Percentiles rank a stretch among this genome's conserved stretches.
These are phyloP conservation scores for Dichotomocladium elegans DNA, from an alignment of 371 early-diverging fungal species.

Conservation along the genomic window DNA sequence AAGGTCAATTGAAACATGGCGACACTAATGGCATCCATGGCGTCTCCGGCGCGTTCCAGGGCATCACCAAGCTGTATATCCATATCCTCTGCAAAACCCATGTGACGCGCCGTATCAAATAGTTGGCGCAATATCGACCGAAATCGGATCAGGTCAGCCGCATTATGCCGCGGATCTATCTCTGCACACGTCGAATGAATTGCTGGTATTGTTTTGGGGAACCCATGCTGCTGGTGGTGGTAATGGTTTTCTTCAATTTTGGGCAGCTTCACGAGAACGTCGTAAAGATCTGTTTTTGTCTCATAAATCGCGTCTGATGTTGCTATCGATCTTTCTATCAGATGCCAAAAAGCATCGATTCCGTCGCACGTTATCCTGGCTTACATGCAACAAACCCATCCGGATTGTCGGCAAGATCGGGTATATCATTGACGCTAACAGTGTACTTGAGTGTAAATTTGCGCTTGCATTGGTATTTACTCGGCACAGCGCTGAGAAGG, in stretches of 20 bases:
- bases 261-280: slow-evolving; percentile 46
- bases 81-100: slow-evolving; percentile 4
- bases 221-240: neutral
- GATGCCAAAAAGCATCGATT: too few relatives aligned
- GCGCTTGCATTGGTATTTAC: slow-evolving; percentile 4
- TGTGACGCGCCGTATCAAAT: slow-evolving; percentile 1
- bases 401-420: slow-evolving; percentile 24
- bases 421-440: slow-evolving; percentile 57
- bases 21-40: slow-evolving; percentile 2
- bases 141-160: slow-evolving; percentile 29
- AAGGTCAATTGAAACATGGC: slow-evolving; percentile 5
- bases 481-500: slow-evolving; percentile 2
- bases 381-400: slow-evolving; percentile 58
- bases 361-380: too few relatives aligned
- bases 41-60: slow-evolving; percentile 3
- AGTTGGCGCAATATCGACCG: slow-evolving; percentile 18
- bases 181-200: slow-evolving; percentile 6
- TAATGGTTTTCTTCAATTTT: neutral
- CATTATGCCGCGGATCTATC: slow-evolving; percentile 12
- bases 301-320: slow-evolving; percentile 58
- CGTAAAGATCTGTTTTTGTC: slow-evolving; percentile 51
- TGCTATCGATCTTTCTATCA: slow-evolving; percentile 36
- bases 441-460: slow-evolving; percentile 38
- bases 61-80: neutral
- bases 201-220: neutral